Evolutionary conservation across 2,329 filamentous ascomycete genomes (phyloP).

Genomic region (Myriosclerotinia duriaeana): DNA sequence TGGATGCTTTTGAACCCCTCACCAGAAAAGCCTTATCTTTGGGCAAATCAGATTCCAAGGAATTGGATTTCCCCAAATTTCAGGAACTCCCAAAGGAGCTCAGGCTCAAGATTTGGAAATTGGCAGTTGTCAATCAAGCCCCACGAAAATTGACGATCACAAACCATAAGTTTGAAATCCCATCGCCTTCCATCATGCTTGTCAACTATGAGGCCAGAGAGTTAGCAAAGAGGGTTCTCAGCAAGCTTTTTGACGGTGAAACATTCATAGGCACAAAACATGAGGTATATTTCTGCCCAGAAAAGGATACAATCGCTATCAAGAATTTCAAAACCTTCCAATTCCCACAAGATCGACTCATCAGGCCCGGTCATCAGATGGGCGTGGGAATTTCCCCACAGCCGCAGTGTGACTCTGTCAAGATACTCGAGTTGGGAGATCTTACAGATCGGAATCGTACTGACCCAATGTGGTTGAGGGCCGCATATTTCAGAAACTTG

Average conservation of each 20-base stretch:
- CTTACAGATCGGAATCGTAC: too few species aligned
- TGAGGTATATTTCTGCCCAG: not conserved
- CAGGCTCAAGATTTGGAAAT: not conserved
- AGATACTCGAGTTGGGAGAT: not conserved
- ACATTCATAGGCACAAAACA: not conserved
- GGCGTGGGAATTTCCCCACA: too few species aligned
- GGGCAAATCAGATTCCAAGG: not conserved
- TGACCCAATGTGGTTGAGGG: too few species aligned
- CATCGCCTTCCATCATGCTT: not conserved
- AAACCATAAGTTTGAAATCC: not conserved
- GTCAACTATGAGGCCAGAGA: not conserved
- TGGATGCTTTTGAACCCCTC: too few species aligned
- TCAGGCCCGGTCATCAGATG: not conserved
- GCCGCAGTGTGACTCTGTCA: not conserved
- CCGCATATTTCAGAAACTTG: constrained; percentile 5
- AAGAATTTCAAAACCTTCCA: not conserved
- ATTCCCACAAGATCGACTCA: not conserved
- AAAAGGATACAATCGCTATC: not conserved
- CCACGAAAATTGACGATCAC: not conserved
- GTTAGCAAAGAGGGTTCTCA: not conserved
- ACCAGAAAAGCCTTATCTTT: too few species aligned
- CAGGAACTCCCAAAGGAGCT: not conserved
- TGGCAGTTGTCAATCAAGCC: not conserved
- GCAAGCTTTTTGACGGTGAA: not conserved
- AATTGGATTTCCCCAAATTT: not conserved